Evolutionary conservation across 192 early-diverging fungal genomes (phyloP).

Genomic region (Entomortierella chlamydospora): DNA sequence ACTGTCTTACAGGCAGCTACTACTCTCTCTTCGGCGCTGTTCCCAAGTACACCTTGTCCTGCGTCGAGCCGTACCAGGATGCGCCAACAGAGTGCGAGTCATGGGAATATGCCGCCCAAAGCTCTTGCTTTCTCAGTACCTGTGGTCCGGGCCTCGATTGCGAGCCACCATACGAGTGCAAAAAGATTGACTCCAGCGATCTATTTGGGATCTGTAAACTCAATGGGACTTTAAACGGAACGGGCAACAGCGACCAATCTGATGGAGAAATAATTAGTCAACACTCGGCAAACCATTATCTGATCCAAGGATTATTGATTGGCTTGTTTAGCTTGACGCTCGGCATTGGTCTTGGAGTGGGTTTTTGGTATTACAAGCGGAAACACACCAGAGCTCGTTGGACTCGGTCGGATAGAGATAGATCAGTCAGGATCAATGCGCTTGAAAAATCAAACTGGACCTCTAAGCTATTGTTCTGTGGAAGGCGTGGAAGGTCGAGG

Average conservation of each 20-base stretch:
- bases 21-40: constrained; percentile 22
- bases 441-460: neutral
- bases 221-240: neutral
- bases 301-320: constrained; percentile 36
- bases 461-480: neutral
- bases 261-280: neutral
- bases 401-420: neutral
- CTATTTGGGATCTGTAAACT: constrained; percentile 30
- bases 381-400: neutral
- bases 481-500: neutral
- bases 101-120: constrained; percentile 31
- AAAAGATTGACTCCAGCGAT: neutral
- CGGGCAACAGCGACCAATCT: neutral
- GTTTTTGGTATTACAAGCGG: constrained; percentile 34
- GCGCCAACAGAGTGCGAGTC: neutral
- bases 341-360: constrained; percentile 31
- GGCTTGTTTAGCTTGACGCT: constrained; percentile 14
- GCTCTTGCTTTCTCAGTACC: constrained; percentile 33
- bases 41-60: constrained; percentile 23
- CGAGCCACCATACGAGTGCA: constrained; percentile 7
- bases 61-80: constrained; percentile 2
- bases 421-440: neutral
- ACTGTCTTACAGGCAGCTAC: constrained; percentile 16
- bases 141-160: constrained; percentile 19
- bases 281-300: constrained; percentile 20